Base-by-base conservation (phyloP, 495 filamentous ascomycete genomes). In the Podospora pseudopauciseta region DNA sequence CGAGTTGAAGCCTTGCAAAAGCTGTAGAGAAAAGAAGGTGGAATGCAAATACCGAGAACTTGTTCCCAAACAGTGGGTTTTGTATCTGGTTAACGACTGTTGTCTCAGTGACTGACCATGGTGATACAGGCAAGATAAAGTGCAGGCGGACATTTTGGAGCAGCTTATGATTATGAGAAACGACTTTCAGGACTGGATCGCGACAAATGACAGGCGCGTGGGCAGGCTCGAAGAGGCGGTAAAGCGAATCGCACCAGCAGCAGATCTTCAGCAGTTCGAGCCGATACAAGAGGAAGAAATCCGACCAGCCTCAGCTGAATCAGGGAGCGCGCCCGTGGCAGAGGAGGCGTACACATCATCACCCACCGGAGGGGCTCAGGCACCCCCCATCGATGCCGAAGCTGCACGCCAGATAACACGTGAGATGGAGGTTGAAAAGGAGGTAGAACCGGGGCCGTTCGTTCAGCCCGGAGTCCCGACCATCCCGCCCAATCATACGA, bases 401-500 rank as follows among this genome's bases (percentile, higher is more conserved):
- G 75, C 79, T 74, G 68, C 73, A 70, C 74, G 75, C 20, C 70
- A 23, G 3, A 76, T 74, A 70, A 70, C 74, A n/a, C 72, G 70
- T 63, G 67, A 76, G 65, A 76, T 80, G 73, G 78, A 81, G 56
- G 80, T 83, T 26, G 80, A 82, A 53, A 74, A 75, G 60, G 82
- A 85, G 68, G 74, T 73, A 3, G 78, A 80, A 60, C 80, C 81
- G 0, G 84, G 82, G 4, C 81, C 81, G 11, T 67, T 76, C n/a
- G 79, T 83, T 19, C 75, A 70, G 11, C 80, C 83, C 0, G 86
- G 84, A 59, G 83, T 85, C 30, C 82, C 88, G n/a, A 86, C 87
- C 3, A 90, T 96, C 60, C 90, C 90, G 0, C 82, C 86, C 5
- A 90, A 92, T 53, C 93, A 97, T 73, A 92, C 90, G 2, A 96